Evolutionary conservation across 2,329 filamentous ascomycete species (phyloP).

Genomic region (Alternaria postmessia): DNA sequence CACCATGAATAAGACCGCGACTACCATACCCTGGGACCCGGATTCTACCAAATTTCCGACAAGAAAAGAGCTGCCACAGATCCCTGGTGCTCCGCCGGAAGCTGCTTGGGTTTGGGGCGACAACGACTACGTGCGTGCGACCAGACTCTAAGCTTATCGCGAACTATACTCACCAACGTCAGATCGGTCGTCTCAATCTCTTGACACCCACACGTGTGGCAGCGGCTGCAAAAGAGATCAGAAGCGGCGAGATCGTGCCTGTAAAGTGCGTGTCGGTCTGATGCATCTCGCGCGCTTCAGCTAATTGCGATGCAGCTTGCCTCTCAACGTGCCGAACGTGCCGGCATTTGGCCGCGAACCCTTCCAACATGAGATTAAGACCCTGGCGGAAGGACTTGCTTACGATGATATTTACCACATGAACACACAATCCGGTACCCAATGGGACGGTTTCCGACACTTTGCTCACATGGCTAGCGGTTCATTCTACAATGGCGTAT

Average conservation of each 20-base stretch:
- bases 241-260: constrained; percentile 63
- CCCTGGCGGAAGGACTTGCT: constrained; percentile 41
- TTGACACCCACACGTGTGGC: constrained; percentile 64
- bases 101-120: constrained; percentile 70
- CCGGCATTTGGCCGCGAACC: constrained; percentile 62
- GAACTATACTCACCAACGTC: constrained; percentile 10
- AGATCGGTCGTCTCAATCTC: constrained; percentile 63
- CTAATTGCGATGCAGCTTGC: constrained; percentile 52
- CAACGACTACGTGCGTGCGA: constrained; percentile 56
- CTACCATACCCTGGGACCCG: constrained; percentile 63
- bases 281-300: not conserved
- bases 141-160: not conserved
- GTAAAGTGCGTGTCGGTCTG: constrained; percentile 56
- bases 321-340: constrained; percentile 60
- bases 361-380: constrained; percentile 65
- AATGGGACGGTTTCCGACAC: constrained; percentile 58
- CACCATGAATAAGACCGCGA: constrained; percentile 57
- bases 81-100: constrained; percentile 61
- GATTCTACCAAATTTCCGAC: constrained; percentile 62
- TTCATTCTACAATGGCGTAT: constrained; percentile 53
- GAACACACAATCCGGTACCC: constrained; percentile 56
- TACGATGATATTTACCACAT: constrained; percentile 56
- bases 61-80: constrained; percentile 60
- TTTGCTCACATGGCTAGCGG: constrained; percentile 52
- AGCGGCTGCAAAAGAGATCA: constrained; percentile 62